A percentile compares a stretch with the other conserved stretches of the same genome.
Evolutionary conservation across 805 yeast species (phyloP).

Genomic region (Candida golubevii): DNA sequence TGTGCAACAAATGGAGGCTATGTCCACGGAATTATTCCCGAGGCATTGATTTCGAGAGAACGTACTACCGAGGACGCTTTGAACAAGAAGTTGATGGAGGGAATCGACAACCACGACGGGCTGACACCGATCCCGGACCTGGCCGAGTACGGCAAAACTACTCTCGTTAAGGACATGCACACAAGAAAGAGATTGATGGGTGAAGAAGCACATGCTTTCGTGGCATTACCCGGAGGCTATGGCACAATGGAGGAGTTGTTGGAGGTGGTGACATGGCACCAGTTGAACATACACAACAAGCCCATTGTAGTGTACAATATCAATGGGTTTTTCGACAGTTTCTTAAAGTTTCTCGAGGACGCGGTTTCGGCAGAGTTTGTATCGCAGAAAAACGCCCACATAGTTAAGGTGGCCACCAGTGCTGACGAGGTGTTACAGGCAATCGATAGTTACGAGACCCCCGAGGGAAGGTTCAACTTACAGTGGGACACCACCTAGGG

Average conservation of each 20-base stretch:
- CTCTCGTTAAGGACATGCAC: slow-evolving; percentile 85
- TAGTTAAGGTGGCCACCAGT: slow-evolving; percentile 63
- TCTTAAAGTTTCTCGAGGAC: slow-evolving; percentile 56
- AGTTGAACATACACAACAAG: slow-evolving; percentile 77
- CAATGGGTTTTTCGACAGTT: slow-evolving; percentile 73
- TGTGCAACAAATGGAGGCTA: slow-evolving; percentile 55
- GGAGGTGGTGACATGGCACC: slow-evolving; percentile 90
- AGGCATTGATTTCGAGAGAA: slow-evolving; percentile 71
- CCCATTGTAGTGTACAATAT: slow-evolving; percentile 77
- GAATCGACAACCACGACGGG: slow-evolving; percentile 62
- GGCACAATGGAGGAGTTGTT: slow-evolving; percentile 87
- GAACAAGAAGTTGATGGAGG: slow-evolving; percentile 45
- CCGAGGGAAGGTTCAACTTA: slow-evolving; percentile 71
- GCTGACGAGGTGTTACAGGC: slow-evolving; percentile 63
- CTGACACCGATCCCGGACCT: slow-evolving; percentile 60
- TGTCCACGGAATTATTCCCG: slow-evolving; percentile 86
- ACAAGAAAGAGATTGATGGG: slow-evolving; percentile 86
- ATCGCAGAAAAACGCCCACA: slow-evolving; percentile 58
- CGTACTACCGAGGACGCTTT: slow-evolving; percentile 43
- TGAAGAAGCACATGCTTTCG: slow-evolving; percentile 76
- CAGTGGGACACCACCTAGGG: slow-evolving; percentile 51
- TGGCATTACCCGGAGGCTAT: slow-evolving; percentile 89
- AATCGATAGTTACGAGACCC: slow-evolving; percentile 57
- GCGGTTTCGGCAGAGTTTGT: slow-evolving; percentile 67
- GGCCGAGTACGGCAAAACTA: slow-evolving; percentile 66